Evolutionary conservation across 1,139 yeast genomes (phyloP).

Genomic region (Kurtzmaniella quercitrusa): DNA sequence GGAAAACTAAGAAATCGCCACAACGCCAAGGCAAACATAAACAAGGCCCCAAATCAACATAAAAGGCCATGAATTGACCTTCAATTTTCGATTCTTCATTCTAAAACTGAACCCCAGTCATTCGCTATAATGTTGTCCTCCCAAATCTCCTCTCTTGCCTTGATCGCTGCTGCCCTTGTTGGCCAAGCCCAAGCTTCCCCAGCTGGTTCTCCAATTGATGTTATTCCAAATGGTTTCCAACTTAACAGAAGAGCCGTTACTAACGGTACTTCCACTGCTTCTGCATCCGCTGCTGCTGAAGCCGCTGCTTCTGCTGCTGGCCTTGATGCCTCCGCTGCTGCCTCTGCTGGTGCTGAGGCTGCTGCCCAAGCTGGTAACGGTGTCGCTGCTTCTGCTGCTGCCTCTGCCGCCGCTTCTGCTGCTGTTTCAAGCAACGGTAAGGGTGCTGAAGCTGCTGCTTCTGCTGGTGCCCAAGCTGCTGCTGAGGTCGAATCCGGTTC

Average conservation of each 20-base stretch:
- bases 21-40: neutral
- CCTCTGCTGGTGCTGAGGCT: neutral
- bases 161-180: conserved; percentile 1
- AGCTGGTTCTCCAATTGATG: neutral
- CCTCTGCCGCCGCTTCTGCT: conserved; percentile 1
- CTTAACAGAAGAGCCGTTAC: neutral
- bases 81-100: neutral
- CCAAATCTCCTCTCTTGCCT: neutral
- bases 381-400: neutral
- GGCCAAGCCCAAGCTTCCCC: conserved; percentile 1
- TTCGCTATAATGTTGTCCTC: conserved; percentile 1
- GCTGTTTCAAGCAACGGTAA: neutral
- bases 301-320: neutral
- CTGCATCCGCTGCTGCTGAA: neutral
- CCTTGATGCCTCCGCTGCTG: neutral
- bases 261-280: neutral
- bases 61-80: neutral
- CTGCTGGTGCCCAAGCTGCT: neutral
- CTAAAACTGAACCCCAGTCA: conserved; percentile 1
- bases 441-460: neutral
- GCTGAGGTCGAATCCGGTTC: neutral
- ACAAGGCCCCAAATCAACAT: neutral
- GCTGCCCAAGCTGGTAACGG: neutral
- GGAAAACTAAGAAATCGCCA: neutral
- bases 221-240: neutral